These are phyloP conservation scores for Typha latifolia DNA, from an alignment of 176 grass and related monocot species.

Conservation along the genomic window DNA sequence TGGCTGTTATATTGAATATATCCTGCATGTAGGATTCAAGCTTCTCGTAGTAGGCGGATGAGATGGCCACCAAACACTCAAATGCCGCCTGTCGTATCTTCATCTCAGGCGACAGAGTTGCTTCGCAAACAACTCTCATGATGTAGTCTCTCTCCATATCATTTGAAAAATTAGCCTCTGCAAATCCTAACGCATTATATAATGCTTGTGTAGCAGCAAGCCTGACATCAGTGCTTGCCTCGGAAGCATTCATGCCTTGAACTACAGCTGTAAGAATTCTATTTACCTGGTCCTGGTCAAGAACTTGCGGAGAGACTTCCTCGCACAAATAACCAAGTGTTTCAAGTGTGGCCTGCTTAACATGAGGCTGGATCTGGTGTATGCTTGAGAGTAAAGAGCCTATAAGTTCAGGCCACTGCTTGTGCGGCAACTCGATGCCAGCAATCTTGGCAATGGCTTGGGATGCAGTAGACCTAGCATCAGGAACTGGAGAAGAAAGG, in stretches of 20 bases:
- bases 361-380: conserved; percentile 67
- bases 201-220: conserved; percentile 73
- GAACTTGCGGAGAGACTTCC: conserved; percentile 59
- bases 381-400: conserved; percentile 56
- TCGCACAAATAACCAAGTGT: conserved; percentile 85
- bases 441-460: conserved; percentile 83
- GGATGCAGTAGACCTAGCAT: conserved; percentile 81
- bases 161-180: conserved; percentile 75
- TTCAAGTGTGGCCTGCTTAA: conserved; percentile 74
- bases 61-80: conserved; percentile 85
- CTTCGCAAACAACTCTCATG: conserved; percentile 77
- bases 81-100: conserved; percentile 86
- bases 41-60: conserved; percentile 76
- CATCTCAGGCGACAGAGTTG: conserved; percentile 55
- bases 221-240: conserved; percentile 67
- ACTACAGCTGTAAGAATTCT: conserved; percentile 86
- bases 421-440: conserved; percentile 74
- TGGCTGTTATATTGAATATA: conserved; percentile 84
- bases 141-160: conserved; percentile 93
- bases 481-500: conserved; percentile 61
- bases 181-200: conserved; percentile 81
- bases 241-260: conserved; percentile 91
- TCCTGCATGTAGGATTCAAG: conserved; percentile 68
- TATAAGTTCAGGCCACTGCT: conserved; percentile 82
- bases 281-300: conserved; percentile 81